Percentiles rank a stretch among this genome's conserved stretches.
Evolutionary conservation across 768 basidiomycete genomes (phyloP).

Genomic region (Xanthoconium stramineum): DNA sequence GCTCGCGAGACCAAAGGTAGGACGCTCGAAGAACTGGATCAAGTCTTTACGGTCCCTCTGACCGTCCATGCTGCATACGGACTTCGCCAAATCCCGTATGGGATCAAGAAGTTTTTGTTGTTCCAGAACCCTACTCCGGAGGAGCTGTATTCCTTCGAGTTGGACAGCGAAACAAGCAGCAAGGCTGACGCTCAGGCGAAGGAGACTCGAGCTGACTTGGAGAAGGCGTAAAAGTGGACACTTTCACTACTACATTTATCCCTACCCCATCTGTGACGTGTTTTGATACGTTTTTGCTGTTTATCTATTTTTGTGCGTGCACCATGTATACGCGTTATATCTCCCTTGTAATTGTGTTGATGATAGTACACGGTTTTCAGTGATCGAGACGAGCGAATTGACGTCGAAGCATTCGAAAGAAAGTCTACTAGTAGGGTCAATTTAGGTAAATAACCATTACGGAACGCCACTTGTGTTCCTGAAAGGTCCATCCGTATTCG

Average conservation of each 20-base stretch:
- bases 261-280: no score
- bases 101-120: conserved; percentile 49
- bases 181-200: conserved; percentile 7
- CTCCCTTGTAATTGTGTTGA: no score
- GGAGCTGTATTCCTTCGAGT: conserved; percentile 44
- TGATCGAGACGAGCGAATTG: no score
- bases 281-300: no score
- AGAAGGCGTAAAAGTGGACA: background rate
- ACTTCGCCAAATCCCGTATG: conserved; percentile 49
- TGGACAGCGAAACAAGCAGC: conserved; percentile 22
- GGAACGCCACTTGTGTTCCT: no score
- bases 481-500: no score
- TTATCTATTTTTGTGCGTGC: background rate
- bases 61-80: conserved; percentile 56
- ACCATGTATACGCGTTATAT: no score
- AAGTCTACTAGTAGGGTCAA: no score
- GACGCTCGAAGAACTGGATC: conserved; percentile 54
- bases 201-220: conserved; percentile 11
- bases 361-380: no score
- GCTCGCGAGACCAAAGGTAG: conserved; percentile 70
- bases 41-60: conserved; percentile 55
- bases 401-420: no score
- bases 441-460: no score
- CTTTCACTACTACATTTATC: no score
- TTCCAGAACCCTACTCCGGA: conserved; percentile 28